These are phyloP conservation scores for Raffaelea albimanens DNA, from an alignment of 2,329 filamentous ascomycete species.

Conservation along the genomic window DNA sequence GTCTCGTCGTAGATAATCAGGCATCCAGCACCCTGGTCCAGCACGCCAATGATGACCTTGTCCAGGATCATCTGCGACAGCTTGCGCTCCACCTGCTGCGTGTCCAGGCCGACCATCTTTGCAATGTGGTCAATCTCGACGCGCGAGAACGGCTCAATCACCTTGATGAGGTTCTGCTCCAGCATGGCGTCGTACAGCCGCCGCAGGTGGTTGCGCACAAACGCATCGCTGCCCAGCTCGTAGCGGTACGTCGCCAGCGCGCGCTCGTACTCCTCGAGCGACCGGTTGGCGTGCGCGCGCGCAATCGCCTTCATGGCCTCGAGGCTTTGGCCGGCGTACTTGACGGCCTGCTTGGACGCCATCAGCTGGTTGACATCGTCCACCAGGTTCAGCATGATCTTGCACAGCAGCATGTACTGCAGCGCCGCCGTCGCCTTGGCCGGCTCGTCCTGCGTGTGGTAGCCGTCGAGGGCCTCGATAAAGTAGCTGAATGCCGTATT, in stretches of 20 bases:
- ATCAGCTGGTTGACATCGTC: conserved; percentile 95
- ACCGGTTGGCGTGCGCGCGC: conserved; percentile 88
- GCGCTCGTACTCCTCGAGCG: conserved; percentile 92
- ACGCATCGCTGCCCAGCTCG: conserved; percentile 87
- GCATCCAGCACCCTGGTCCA: conserved; percentile 96
- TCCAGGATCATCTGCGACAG: conserved; percentile 99
- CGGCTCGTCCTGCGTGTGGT: conserved; percentile 83
- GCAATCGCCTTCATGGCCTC: conserved; percentile 99
- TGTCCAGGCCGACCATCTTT: conserved; percentile 94
- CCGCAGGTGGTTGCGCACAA: conserved; percentile 94
- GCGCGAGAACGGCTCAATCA: conserved; percentile 95
- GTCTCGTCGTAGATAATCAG: conserved; percentile 96
- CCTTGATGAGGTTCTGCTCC: conserved; percentile 99
- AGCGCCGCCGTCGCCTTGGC: conserved; percentile 89
- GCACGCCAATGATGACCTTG: conserved; percentile 94
- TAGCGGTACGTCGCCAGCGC: conserved; percentile 84
- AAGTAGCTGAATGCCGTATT: conserved; percentile 99
- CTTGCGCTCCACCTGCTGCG: conserved; percentile 94
- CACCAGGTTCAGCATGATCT: conserved; percentile 96
- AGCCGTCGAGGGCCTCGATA: conserved; percentile 96
- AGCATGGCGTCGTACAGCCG: conserved; percentile 97
- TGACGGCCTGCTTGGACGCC: conserved; percentile 90
- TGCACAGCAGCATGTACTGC: conserved; percentile 99
- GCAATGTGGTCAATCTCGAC: conserved; percentile 96
- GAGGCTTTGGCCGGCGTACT: conserved; percentile 89